Percentiles rank a stretch among this genome's conserved stretches.
Conservation (phyloP, 148 eudicot genomes). For the Diospyros lotus region DNA sequence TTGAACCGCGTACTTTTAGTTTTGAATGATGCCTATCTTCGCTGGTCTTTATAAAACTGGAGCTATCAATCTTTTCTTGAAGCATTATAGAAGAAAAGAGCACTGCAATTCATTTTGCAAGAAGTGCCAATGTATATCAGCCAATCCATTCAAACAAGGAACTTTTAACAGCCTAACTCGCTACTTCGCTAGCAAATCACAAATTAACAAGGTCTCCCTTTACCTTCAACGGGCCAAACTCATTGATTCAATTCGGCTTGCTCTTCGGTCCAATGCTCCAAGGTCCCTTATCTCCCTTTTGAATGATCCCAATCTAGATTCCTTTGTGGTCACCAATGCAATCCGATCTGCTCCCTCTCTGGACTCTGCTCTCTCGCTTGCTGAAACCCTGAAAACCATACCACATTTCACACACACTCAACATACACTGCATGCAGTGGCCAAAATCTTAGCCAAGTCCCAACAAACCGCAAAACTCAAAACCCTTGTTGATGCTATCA, state of each 20-base stretch:
- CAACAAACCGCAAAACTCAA: constrained; percentile 51
- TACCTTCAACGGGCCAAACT: constrained; percentile 79
- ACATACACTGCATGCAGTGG: constrained; percentile 61
- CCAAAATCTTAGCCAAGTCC: constrained; percentile 69
- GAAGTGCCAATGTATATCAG: constrained; percentile 24
- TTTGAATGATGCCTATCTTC: not conserved
- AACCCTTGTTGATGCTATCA: constrained; percentile 59
- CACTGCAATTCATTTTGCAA: not conserved
- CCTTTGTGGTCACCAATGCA: constrained; percentile 78
- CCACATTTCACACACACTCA: constrained; percentile 68
- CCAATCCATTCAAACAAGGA: constrained; percentile 14
- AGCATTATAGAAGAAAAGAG: constrained; percentile 2
- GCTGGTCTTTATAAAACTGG: not conserved
- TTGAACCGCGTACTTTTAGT: not conserved
- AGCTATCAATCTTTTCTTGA: not conserved
- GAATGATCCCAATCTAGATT: constrained; percentile 59
- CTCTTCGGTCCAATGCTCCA: constrained; percentile 45
- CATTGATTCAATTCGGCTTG: constrained; percentile 65
- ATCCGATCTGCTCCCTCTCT: constrained; percentile 83
- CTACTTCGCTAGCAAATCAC: constrained; percentile 30
- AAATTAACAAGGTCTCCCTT: constrained; percentile 42
- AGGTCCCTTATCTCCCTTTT: constrained; percentile 45
- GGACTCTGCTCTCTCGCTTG: constrained; percentile 65
- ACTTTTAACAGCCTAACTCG: constrained; percentile 27
- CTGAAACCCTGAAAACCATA: constrained; percentile 47